Conservation (phyloP, 768 basidiomycete genomes). For the Panellus pusillus region DNA sequence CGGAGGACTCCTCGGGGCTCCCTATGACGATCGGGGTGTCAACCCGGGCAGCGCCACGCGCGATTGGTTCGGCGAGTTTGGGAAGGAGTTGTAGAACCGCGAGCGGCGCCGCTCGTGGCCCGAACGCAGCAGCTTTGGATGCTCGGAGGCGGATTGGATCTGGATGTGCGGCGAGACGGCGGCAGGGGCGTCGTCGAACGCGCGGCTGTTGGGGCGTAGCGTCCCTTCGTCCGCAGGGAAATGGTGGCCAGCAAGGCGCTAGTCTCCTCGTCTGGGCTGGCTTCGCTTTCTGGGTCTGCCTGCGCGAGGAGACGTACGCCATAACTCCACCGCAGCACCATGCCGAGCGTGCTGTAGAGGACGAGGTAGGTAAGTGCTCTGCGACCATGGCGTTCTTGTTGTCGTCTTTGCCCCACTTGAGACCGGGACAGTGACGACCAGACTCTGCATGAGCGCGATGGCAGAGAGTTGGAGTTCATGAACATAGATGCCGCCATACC, state of each 20-base stretch:
- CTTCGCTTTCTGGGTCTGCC: constrained; percentile 49
- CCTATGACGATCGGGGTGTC: constrained; percentile 20
- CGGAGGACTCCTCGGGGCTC: constrained; percentile 21
- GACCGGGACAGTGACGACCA: constrained; percentile 77
- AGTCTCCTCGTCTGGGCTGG: constrained; percentile 22
- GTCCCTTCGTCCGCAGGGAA: constrained; percentile 31
- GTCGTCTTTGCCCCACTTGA: constrained; percentile 83
- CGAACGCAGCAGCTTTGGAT: constrained; percentile 14
- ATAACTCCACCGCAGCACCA: constrained; percentile 94
- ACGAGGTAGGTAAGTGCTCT: constrained; percentile 88
- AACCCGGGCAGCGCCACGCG: constrained; percentile 33
- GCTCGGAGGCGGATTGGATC: background rate
- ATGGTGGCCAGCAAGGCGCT: constrained; percentile 2
- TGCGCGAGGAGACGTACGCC: constrained; percentile 81
- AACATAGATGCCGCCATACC: constrained; percentile 84
- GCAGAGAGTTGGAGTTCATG: constrained; percentile 94
- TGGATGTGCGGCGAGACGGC: constrained; percentile 6
- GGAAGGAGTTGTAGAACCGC: constrained; percentile 65
- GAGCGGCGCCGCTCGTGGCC: constrained; percentile 30
- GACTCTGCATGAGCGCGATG: constrained; percentile 89
- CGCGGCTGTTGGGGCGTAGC: constrained; percentile 35
- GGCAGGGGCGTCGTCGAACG: constrained; percentile 23
- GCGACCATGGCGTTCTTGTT: constrained; percentile 84
- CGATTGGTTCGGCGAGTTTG: constrained; percentile 53
- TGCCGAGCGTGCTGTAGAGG: constrained; percentile 91